phyloP scores from a whole-genome alignment of 106 monocot genomes.

The Phalaenopsis aphrodite region DNA sequence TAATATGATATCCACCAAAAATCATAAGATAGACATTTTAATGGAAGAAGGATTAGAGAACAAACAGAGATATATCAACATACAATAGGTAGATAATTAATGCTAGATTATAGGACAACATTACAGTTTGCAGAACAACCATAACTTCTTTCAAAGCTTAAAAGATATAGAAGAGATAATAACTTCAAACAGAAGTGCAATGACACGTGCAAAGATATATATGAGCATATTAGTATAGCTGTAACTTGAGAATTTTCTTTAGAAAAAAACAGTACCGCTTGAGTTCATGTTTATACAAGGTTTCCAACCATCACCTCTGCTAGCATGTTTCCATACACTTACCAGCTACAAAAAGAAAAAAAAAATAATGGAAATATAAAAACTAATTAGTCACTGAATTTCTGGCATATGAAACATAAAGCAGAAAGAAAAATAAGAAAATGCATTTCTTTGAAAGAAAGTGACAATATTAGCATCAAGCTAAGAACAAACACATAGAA shows the following conservation, averaged over 20 bases:
- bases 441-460: not conserved
- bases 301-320: conserved; percentile 69
- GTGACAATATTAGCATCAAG: not conserved
- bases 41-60: not conserved
- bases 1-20: not conserved
- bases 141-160: not conserved
- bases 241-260: not conserved
- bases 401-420: not conserved
- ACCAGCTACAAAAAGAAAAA: conserved; percentile 60
- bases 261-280: conserved; percentile 33
- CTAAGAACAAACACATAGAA: not conserved
- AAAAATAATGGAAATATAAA: conserved; percentile 13
- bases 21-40: not conserved
- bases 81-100: not conserved
- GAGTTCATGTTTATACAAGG: conserved; percentile 56
- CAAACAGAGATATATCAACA: not conserved
- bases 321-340: conserved; percentile 76
- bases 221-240: not conserved
- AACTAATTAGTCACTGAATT: not conserved
- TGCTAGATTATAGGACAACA: not conserved
- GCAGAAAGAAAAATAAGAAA: not conserved
- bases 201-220: not conserved
- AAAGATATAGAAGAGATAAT: not conserved
- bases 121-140: not conserved
- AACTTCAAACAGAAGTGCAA: not conserved